Conservation (phyloP, 2,329 filamentous ascomycete species). For the Bisporella sp. region DNA sequence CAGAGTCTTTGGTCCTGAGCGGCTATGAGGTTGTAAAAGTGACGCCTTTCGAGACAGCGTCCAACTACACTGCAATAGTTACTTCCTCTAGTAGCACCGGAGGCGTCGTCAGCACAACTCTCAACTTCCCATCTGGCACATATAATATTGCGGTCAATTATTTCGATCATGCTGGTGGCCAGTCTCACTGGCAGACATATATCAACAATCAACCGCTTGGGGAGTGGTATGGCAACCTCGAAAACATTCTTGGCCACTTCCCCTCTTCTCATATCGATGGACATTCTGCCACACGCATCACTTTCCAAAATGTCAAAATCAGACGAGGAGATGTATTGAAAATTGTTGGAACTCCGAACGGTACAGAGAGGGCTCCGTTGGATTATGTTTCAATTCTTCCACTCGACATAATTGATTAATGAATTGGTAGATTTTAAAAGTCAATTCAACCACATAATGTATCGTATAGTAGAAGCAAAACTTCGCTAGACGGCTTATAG, state of each 20-base stretch:
- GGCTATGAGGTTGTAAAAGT: constrained; percentile 50
- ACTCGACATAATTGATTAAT: constrained; percentile 46
- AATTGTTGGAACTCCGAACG: constrained; percentile 51
- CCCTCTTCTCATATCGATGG: constrained; percentile 54
- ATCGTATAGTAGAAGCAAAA: no score
- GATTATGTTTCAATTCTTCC: constrained; percentile 62
- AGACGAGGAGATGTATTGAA: constrained; percentile 44
- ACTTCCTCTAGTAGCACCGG: constrained; percentile 44
- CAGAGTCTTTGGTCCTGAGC: constrained; percentile 54
- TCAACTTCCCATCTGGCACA: constrained; percentile 42
- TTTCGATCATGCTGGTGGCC: constrained; percentile 54
- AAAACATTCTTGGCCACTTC: constrained; percentile 51
- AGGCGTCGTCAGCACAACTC: constrained; percentile 39
- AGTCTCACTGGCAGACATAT: constrained; percentile 46
- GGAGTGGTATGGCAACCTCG: constrained; percentile 52
- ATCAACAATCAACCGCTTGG: constrained; percentile 47
- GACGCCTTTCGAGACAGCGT: constrained; percentile 53
- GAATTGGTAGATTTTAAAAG: no score
- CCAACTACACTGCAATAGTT: constrained; percentile 46
- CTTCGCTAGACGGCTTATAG: no score
- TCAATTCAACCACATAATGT: no score
- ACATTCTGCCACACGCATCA: constrained; percentile 56
- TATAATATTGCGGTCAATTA: constrained; percentile 63
- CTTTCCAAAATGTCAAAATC: constrained; percentile 45
- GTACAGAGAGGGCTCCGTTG: constrained; percentile 55